Conservation (phyloP, 441 rosid genomes). For the Omphalea diandra region DNA sequence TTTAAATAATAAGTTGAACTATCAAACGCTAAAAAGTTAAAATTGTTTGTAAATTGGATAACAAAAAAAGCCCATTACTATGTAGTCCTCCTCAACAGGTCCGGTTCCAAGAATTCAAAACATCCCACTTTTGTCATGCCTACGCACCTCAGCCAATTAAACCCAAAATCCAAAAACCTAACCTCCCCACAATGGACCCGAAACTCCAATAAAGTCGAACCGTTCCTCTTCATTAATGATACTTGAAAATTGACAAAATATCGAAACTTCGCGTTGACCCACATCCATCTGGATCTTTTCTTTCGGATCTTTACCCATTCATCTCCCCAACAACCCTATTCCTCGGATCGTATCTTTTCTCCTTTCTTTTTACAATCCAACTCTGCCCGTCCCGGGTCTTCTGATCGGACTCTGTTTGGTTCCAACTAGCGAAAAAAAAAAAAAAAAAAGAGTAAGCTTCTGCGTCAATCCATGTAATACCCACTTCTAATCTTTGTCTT, state of each 20-base stretch:
- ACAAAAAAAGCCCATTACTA: no score
- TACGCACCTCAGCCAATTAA: background rate
- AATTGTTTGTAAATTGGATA: no score
- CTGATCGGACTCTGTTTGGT: conserved; percentile 38
- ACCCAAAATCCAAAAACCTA: background rate
- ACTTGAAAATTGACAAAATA: background rate
- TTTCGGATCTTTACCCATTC: conserved; percentile 36
- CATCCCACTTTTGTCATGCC: background rate
- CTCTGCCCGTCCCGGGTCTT: conserved; percentile 44
- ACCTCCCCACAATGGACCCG: background rate
- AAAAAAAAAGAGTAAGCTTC: conserved; percentile 9
- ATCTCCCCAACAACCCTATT: conserved; percentile 1
- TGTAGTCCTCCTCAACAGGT: no score
- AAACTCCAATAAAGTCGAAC: background rate
- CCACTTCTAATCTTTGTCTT: conserved; percentile 5
- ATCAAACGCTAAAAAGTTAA: no score
- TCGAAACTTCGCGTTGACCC: conserved; percentile 15
- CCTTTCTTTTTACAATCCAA: conserved; percentile 17
- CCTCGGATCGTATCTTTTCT: conserved; percentile 35
- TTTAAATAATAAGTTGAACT: no score
- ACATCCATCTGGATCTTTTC: background rate
- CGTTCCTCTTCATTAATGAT: background rate
- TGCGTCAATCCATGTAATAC: conserved; percentile 31
- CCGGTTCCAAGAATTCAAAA: no score
- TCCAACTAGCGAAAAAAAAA: background rate